Evolutionary conservation across 78 protist species (phyloP).

Genomic region (Dictyostelium brefeldianum): DNA sequence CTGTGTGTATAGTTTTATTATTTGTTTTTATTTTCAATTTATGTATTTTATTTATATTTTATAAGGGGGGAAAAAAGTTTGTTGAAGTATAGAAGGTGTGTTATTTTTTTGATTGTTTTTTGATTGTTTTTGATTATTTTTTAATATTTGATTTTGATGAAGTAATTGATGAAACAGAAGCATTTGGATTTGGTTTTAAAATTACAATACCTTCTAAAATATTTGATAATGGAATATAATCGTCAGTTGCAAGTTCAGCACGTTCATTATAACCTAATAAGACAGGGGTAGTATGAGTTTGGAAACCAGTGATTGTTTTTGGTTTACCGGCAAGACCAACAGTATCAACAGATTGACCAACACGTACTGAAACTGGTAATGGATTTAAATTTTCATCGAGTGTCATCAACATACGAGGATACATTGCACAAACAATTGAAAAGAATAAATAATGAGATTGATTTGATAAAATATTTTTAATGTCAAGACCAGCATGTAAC

Average conservation of each 20-base stretch:
- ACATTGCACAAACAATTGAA: conserved; percentile 83
- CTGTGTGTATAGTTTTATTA: too few species aligned
- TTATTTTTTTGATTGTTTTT: neutral
- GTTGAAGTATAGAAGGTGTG: too few species aligned
- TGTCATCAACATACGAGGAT: conserved; percentile 97
- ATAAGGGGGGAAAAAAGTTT: too few species aligned
- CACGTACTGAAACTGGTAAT: conserved; percentile 88
- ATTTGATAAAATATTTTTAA: conserved; percentile 90
- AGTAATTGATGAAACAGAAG: conserved; percentile 38
- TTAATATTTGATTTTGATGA: conserved; percentile 7
- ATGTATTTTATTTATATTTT: too few species aligned
- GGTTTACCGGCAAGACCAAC: conserved; percentile 97
- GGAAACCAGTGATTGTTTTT: conserved; percentile 99
- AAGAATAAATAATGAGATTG: conserved; percentile 95
- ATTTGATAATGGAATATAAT: conserved; percentile 89
- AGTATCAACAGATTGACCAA: conserved; percentile 94
- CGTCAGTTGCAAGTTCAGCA: conserved; percentile 98
- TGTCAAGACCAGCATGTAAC: conserved; percentile 90
- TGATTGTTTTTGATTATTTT: neutral
- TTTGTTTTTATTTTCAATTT: too few species aligned
- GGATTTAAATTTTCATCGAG: conserved; percentile 91
- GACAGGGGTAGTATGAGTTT: conserved; percentile 99
- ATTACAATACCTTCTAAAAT: conserved; percentile 96
- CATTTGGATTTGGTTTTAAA: conserved; percentile 84
- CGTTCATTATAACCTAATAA: conserved; percentile 94